These are phyloP conservation scores for Aspergillus fumigatiaffinis DNA, from an alignment of 2,329 filamentous ascomycete genomes.

Conservation along the genomic window DNA sequence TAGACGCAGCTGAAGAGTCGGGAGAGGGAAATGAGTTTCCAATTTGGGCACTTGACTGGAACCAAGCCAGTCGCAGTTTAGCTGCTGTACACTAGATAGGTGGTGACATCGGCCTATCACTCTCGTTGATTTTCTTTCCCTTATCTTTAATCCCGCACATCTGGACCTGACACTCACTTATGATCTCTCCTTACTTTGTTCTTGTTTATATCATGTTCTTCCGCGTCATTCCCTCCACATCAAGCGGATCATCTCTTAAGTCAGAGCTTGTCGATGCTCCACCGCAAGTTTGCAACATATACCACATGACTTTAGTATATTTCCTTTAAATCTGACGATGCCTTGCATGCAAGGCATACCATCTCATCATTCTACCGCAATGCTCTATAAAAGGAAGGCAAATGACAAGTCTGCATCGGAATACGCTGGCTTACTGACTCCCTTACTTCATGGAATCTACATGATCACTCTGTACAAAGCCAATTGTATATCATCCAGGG, in stretches of 20 bases:
- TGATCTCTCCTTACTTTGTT: neutral
- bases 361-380: neutral
- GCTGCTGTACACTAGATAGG: constrained; percentile 33
- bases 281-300: neutral
- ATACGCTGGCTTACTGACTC: too few species aligned
- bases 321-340: neutral
- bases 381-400: neutral
- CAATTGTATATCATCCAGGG: too few species aligned
- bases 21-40: constrained; percentile 53
- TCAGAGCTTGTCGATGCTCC: neutral
- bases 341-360: neutral
- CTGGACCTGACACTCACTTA: neutral
- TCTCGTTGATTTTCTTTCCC: constrained; percentile 2
- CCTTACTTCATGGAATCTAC: too few species aligned
- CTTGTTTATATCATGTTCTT: neutral
- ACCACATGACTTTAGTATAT: neutral
- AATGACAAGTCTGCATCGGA: too few species aligned
- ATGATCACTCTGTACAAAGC: too few species aligned
- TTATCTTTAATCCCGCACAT: neutral
- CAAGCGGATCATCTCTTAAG: neutral
- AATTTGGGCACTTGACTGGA: constrained; percentile 39
- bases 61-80: constrained; percentile 39
- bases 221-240: neutral
- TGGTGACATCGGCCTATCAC: neutral
- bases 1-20: constrained; percentile 45